Percentiles rank a stretch among this genome's conserved stretches.
Conservation (phyloP, 2,329 filamentous ascomycete genomes). For the Aureobasidium sp. region DNA sequence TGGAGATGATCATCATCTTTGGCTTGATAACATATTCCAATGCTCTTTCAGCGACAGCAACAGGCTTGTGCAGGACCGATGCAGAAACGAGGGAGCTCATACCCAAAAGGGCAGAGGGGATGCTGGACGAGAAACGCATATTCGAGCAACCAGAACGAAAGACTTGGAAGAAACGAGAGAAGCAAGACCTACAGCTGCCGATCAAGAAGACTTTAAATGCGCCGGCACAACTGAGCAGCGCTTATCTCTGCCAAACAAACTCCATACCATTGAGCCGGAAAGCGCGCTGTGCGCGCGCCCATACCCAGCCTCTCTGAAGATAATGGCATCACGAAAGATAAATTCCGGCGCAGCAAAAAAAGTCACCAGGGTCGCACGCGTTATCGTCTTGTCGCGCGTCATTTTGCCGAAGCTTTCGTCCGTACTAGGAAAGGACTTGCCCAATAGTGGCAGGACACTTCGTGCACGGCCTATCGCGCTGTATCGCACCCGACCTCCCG, state of each 20-base stretch:
- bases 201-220: slow-evolving; percentile 2
- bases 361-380: background rate
- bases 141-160: background rate
- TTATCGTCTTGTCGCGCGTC: background rate
- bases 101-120: slow-evolving; percentile 10
- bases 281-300: background rate
- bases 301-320: background rate
- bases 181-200: background rate
- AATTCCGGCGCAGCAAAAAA: background rate
- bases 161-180: background rate
- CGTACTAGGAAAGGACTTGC: background rate
- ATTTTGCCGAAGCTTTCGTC: background rate
- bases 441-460: background rate
- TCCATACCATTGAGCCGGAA: slow-evolving; percentile 2
- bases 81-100: slow-evolving; percentile 13
- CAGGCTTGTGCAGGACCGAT: slow-evolving; percentile 9
- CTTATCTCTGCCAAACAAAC: background rate
- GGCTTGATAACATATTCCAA: slow-evolving; percentile 37
- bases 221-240: background rate
- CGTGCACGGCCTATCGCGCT: background rate
- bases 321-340: background rate
- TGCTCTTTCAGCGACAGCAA: slow-evolving; percentile 16
- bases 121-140: slow-evolving; percentile 11
- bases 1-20: slow-evolving; percentile 55
- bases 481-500: background rate